Percentiles rank a stretch among this genome's conserved stretches.
Evolutionary conservation across 352 stramenopile genomes (phyloP).

Genomic region (Globisporangium ultimum): DNA sequence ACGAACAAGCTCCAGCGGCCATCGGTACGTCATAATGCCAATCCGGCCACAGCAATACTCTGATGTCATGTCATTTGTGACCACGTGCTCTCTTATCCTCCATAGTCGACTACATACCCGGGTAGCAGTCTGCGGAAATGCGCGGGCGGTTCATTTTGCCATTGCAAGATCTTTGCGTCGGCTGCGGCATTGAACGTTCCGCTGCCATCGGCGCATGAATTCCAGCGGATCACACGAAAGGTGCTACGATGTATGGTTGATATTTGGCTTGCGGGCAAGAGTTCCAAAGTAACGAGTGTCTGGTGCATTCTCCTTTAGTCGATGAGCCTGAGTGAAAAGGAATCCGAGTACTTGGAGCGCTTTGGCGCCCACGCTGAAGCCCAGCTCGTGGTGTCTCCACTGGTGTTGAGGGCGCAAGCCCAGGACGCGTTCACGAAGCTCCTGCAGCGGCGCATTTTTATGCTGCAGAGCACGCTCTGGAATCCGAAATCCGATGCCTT

Average conservation of each 20-base stretch:
- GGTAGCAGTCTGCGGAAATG: conserved; percentile 26
- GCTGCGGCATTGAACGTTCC: conserved; percentile 15
- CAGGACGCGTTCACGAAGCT: conserved; percentile 37
- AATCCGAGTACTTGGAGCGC: conserved; percentile 47
- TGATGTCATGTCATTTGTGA: no score
- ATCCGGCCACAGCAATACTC: no score
- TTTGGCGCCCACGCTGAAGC: conserved; percentile 60
- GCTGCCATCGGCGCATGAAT: conserved; percentile 25
- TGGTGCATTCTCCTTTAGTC: conserved; percentile 25
- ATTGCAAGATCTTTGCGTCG: conserved; percentile 30
- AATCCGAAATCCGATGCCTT: conserved; percentile 63
- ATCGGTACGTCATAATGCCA: conserved; percentile 5
- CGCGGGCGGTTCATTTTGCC: conserved; percentile 40
- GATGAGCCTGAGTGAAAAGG: conserved; percentile 49
- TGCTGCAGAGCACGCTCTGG: conserved; percentile 69
- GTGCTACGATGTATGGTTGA: conserved; percentile 16
- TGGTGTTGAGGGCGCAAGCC: not conserved
- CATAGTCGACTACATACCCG: conserved; percentile 14
- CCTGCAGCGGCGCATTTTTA: conserved; percentile 61
- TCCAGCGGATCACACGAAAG: conserved; percentile 60
- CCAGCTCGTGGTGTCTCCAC: conserved; percentile 14
- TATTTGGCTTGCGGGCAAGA: no score
- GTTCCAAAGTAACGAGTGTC: no score
- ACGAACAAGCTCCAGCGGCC: conserved; percentile 11
- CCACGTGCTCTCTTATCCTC: no score